Evolutionary conservation across 805 yeast species (phyloP), one percentile per base, ranked within the genome.

Genomic region (Maudiozyma saulgeensis): DNA sequence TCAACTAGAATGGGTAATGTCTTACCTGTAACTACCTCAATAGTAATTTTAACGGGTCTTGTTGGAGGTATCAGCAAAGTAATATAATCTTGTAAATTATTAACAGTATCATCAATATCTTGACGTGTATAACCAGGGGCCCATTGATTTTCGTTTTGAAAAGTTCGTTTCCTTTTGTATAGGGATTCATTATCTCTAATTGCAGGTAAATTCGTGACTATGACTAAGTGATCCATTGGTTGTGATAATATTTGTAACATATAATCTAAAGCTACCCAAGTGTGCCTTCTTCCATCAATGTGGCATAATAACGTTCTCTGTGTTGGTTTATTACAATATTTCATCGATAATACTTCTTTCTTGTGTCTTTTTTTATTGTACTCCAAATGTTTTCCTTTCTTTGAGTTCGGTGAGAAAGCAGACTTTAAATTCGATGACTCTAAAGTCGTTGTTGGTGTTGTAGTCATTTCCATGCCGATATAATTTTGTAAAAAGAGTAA

Each of bases 241-340:
- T 39, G n/a, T 81, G 62, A 9, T 80, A 65, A 41, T 70, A 68
- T 42, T 70, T 69, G 49, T 82, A 67, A 7, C 21, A 77, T 68
- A 83, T 86, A 85, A 61, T 85, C 95, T 37, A 85, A 63, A 1
- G 88, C 81, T 7, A 83, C 87, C 95, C 95, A 85, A 0, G 93
- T 82, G 65, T 85, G 91, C 47, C 68, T 73, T 51, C 90, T 69
- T 1, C 87, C 95, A 53, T 80, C 72, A 26, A 85, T 70, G 60
- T 84, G 84, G 31, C 82, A 80, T 60, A 84, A 59, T 6, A 84
- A 69, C 1, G 75, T 74, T 56, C 90, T 69, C 32, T 64, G 63
- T 56, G 56, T 21, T 48, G 51, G 32, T 59, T 60, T 7, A 55
- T 53, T 42, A 48, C 55, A 18, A 54, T 48, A 25, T 51, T 49